Evolutionary conservation across 2,329 filamentous ascomycete genomes (phyloP).

Genomic region (Colletotrichum tanaceti): DNA sequence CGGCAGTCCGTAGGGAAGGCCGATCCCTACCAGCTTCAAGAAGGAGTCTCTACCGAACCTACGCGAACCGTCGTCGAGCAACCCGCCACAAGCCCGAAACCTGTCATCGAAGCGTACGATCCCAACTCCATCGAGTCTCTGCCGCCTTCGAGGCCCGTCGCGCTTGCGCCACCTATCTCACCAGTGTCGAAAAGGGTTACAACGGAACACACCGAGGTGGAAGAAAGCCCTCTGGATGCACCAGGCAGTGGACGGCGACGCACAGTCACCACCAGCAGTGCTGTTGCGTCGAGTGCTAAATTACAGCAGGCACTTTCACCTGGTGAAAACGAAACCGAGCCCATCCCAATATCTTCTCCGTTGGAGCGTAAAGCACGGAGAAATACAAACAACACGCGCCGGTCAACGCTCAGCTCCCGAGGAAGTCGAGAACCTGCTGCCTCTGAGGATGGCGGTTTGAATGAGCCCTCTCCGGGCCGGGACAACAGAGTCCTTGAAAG

Average conservation of each 20-base stretch:
- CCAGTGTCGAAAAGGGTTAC: constrained; percentile 19
- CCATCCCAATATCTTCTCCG: constrained; percentile 55
- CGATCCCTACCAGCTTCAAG: constrained; percentile 48
- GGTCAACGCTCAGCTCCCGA: constrained; percentile 46
- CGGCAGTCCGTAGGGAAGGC: constrained; percentile 18
- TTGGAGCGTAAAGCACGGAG: constrained; percentile 55
- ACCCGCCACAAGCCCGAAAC: constrained; percentile 41
- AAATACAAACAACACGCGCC: constrained; percentile 48
- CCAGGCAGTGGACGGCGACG: constrained; percentile 67
- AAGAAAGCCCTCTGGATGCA: constrained; percentile 65
- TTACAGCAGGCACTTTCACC: constrained; percentile 55
- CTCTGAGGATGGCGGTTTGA: constrained; percentile 43
- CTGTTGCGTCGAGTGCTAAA: constrained; percentile 55
- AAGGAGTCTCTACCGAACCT: constrained; percentile 47
- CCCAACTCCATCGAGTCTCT: constrained; percentile 26
- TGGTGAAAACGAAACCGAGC: constrained; percentile 46
- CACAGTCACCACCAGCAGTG: constrained; percentile 51
- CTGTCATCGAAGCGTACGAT: not conserved
- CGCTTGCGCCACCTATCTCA: constrained; percentile 27
- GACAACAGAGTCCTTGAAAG: not conserved
- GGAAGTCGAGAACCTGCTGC: constrained; percentile 42
- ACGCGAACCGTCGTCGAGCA: constrained; percentile 4
- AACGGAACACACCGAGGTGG: constrained; percentile 55
- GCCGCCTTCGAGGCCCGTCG: constrained; percentile 28
- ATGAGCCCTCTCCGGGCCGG: constrained; percentile 52